A percentile compares a stretch with the other conserved stretches of the same genome.
These are phyloP conservation scores for Euclidium syriacum DNA, from an alignment of 345 rosid species.

Conservation along the genomic window DNA sequence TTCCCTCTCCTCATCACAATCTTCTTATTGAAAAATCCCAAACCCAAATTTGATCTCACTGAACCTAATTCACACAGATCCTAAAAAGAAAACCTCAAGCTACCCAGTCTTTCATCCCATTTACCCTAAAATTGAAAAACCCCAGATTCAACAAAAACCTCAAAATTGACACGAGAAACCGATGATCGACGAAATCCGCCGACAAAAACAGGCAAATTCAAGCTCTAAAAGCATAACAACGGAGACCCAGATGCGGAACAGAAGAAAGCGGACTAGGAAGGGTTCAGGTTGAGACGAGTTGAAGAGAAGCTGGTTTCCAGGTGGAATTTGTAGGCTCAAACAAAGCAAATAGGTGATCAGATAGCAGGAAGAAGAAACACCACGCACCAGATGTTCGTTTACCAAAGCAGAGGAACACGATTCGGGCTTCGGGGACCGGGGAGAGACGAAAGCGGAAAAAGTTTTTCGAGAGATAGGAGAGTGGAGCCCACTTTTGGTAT, in stretches of 20 bases:
- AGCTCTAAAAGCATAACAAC: not conserved
- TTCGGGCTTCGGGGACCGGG: too few relatives aligned
- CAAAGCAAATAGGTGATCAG: not conserved
- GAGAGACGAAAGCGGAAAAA: too few relatives aligned
- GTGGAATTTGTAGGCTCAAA: not conserved
- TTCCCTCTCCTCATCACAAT: slow-evolving; percentile 37
- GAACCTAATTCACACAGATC: not conserved
- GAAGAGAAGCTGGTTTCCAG: too few relatives aligned
- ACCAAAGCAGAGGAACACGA: not conserved
- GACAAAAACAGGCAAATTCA: not conserved
- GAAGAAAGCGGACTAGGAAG: not conserved
- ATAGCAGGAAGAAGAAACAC: not conserved
- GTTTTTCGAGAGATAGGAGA: too few relatives aligned
- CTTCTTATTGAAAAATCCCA: too few relatives aligned
- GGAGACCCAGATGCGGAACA: not conserved
- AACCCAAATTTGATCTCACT: not conserved
- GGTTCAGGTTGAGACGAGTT: not conserved
- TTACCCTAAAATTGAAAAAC: not conserved
- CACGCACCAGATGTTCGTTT: not conserved
- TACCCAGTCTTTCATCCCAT: too few relatives aligned
- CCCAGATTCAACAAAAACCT: not conserved
- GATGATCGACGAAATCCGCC: not conserved
- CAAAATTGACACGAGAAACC: not conserved
- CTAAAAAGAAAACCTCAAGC: not conserved
- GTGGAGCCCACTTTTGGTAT: not conserved